Percentiles rank a stretch among this genome's conserved stretches.
These are phyloP conservation scores for Fusarium penzigii DNA, from an alignment of 2,329 filamentous ascomycete genomes.

Conservation along the genomic window DNA sequence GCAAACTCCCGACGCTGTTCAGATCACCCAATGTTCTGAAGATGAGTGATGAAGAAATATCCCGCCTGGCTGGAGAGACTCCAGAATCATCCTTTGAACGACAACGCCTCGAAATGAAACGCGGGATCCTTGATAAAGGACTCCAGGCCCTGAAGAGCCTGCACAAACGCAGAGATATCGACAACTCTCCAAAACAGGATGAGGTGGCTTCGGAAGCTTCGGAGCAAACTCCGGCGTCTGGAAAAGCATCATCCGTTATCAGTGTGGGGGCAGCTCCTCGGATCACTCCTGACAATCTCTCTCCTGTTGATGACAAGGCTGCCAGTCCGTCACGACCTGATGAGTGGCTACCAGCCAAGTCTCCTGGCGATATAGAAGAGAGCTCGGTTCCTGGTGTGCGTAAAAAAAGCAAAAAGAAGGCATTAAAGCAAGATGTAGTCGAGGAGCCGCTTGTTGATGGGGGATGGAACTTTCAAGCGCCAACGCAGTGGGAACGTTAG, in stretches of 20 bases:
- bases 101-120: constrained; percentile 13
- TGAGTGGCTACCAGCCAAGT: background rate
- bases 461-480: background rate
- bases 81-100: constrained; percentile 12
- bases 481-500: background rate
- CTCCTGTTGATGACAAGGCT: background rate
- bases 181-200: constrained; percentile 1
- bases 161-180: constrained; percentile 12
- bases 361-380: background rate
- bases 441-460: background rate
- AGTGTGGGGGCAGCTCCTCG: background rate
- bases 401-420: constrained; percentile 1
- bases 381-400: background rate
- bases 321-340: background rate
- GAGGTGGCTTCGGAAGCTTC: constrained; percentile 2
- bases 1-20: constrained; percentile 26
- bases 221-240: background rate
- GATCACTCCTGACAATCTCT: constrained; percentile 1
- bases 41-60: constrained; percentile 14
- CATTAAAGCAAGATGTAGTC: background rate
- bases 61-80: constrained; percentile 17
- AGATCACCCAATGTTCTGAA: constrained; percentile 13
- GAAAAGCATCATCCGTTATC: background rate
- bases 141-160: constrained; percentile 18
- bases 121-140: constrained; percentile 17